Conservation (phyloP, 495 filamentous ascomycete genomes). For the Cenococcum geophilum region DNA sequence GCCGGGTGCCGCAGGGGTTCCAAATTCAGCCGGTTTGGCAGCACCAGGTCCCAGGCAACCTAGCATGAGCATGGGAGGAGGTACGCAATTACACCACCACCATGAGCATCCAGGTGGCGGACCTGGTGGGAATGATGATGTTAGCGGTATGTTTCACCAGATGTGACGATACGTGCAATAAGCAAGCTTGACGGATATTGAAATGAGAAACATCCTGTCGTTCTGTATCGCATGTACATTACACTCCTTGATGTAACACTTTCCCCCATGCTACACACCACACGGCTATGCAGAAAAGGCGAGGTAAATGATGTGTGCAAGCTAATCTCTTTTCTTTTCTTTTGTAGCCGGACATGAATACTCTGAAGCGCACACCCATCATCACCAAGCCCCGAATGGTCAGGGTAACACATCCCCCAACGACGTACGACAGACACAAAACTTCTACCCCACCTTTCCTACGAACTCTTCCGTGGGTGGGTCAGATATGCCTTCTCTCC, state of each 20-base stretch:
- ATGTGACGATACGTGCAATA: conserved; percentile 42
- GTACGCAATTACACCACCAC: conserved; percentile 66
- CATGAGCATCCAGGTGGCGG: conserved; percentile 69
- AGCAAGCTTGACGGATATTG: conserved; percentile 21
- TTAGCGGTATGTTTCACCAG: conserved; percentile 76
- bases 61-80: conserved; percentile 56
- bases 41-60: conserved; percentile 31
- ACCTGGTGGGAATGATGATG: conserved; percentile 70
- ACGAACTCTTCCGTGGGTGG: conserved; percentile 47
- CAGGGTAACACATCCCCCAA: conserved; percentile 30
- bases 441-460: conserved; percentile 69
- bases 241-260: conserved; percentile 50
- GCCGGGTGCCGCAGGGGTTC: conserved; percentile 41
- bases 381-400: conserved; percentile 49
- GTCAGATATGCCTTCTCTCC: conserved; percentile 65
- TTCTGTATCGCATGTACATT: conserved; percentile 38
- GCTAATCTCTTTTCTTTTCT: conserved; percentile 40
- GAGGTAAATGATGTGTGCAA: conserved; percentile 37
- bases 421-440: conserved; percentile 68
- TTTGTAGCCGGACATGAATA: conserved; percentile 51
- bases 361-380: conserved; percentile 56
- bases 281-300: conserved; percentile 7
- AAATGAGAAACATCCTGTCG: conserved; percentile 32
- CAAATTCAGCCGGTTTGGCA: conserved; percentile 33
- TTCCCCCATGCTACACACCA: conserved; percentile 33